These are phyloP conservation scores for Didymosphaeria variabile DNA, from an alignment of 2,329 filamentous ascomycete genomes.

Conservation along the genomic window DNA sequence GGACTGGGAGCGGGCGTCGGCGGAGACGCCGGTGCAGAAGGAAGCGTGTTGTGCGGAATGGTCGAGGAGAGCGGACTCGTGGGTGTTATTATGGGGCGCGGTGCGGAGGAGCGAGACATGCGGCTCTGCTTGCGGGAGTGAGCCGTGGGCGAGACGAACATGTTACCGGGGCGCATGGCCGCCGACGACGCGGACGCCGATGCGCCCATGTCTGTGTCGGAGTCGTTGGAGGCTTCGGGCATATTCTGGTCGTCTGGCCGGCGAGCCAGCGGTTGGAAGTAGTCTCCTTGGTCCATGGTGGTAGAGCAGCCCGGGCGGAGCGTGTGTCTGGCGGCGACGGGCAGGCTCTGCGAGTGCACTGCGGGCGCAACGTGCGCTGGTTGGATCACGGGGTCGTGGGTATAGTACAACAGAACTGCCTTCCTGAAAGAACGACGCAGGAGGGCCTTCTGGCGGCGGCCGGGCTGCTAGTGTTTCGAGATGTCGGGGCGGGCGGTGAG, in stretches of 20 bases:
- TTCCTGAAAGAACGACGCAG: background rate
- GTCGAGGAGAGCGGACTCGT: conserved; percentile 59
- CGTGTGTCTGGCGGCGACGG: conserved; percentile 14
- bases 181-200: conserved; percentile 45
- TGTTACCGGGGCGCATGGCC: conserved; percentile 33
- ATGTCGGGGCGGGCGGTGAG: conserved; percentile 17
- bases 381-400: background rate
- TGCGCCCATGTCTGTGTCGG: conserved; percentile 48
- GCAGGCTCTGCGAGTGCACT: conserved; percentile 14
- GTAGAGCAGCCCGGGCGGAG: background rate
- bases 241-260: conserved; percentile 32
- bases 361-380: background rate
- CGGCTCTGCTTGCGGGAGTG: conserved; percentile 50
- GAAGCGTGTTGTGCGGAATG: conserved; percentile 68
- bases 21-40: conserved; percentile 71
- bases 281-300: conserved; percentile 46
- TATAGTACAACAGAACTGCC: background rate
- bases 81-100: conserved; percentile 59
- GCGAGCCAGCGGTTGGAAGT: conserved; percentile 31
- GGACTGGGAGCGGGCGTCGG: conserved; percentile 74
- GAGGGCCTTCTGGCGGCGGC: conserved; percentile 17
- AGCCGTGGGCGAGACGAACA: conserved; percentile 48
- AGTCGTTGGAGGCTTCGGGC: conserved; percentile 37
- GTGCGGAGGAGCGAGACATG: conserved; percentile 53
- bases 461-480: conserved; percentile 34